Conservation (phyloP, 805 yeast species). For the Barnettozyma salicaria region DNA sequence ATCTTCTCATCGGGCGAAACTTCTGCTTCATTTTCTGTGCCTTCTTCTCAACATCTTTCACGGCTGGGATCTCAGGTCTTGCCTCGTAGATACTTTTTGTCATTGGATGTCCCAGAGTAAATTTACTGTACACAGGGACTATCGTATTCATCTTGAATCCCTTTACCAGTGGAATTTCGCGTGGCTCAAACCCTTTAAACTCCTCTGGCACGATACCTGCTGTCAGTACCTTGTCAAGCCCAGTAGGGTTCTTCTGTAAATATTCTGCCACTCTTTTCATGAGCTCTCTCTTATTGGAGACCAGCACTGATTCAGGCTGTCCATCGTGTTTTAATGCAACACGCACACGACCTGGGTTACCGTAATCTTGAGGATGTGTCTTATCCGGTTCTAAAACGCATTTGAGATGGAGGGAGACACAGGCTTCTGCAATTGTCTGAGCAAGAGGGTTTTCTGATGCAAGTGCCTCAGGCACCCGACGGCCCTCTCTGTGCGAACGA, state of each 20-base stretch:
- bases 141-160: slow-evolving; percentile 83
- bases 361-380: slow-evolving; percentile 93
- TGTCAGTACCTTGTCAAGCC: slow-evolving; percentile 47
- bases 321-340: slow-evolving; percentile 56
- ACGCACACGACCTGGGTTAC: slow-evolving; percentile 95
- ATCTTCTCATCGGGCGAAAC: slow-evolving; percentile 56
- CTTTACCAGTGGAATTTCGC: slow-evolving; percentile 67
- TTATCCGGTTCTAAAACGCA: slow-evolving; percentile 70
- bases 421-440: slow-evolving; percentile 72
- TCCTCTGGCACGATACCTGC: slow-evolving; percentile 65
- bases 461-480: slow-evolving; percentile 61
- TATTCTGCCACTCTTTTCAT: slow-evolving; percentile 55
- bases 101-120: slow-evolving; percentile 79
- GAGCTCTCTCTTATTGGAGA: slow-evolving; percentile 58
- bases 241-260: slow-evolving; percentile 63
- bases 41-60: slow-evolving; percentile 30
- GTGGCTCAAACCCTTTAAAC: slow-evolving; percentile 46
- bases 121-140: slow-evolving; percentile 81
- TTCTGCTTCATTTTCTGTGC: slow-evolving; percentile 47
- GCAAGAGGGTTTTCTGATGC: slow-evolving; percentile 90
- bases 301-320: slow-evolving; percentile 29
- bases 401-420: slow-evolving; percentile 29
- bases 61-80: slow-evolving; percentile 29
- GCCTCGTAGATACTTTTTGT: slow-evolving; percentile 61
- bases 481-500: slow-evolving; percentile 72